A percentile compares a stretch with the other conserved stretches of the same genome.
Evolutionary conservation across 306 rosid species (phyloP).

Genomic region (Citrullus colocynthis): DNA sequence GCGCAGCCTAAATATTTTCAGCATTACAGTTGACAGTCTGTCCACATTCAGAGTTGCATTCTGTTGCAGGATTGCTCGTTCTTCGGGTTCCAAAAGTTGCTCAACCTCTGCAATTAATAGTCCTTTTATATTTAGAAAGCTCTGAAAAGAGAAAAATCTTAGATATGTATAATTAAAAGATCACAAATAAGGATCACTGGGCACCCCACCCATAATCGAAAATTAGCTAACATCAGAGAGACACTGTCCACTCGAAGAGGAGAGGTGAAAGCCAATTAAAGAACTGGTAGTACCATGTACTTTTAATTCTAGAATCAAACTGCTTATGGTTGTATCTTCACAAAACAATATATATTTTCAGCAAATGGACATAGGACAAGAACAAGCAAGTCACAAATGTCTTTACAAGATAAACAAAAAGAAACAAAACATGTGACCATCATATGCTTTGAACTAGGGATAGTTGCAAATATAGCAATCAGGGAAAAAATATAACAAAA

Average conservation of each 20-base stretch:
- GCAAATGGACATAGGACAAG: neutral
- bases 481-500: no score
- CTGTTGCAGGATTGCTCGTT: conserved; percentile 55
- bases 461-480: no score
- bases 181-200: neutral
- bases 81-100: conserved; percentile 70
- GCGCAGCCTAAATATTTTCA: neutral
- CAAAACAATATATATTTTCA: neutral
- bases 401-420: neutral
- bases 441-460: neutral
- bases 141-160: neutral
- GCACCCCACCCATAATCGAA: neutral
- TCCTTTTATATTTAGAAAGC: neutral
- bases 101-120: conserved; percentile 58
- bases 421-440: neutral
- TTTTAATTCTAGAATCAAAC: neutral
- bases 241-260: neutral
- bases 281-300: neutral
- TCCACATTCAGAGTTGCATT: conserved; percentile 46
- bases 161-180: neutral
- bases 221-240: neutral
- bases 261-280: neutral
- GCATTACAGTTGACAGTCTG: conserved; percentile 56
- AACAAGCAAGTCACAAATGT: neutral
- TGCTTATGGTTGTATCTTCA: neutral